Base-by-base conservation (phyloP, 192 early-diverging fungal genomes). In the Ramicandelaber brevisporus region DNA sequence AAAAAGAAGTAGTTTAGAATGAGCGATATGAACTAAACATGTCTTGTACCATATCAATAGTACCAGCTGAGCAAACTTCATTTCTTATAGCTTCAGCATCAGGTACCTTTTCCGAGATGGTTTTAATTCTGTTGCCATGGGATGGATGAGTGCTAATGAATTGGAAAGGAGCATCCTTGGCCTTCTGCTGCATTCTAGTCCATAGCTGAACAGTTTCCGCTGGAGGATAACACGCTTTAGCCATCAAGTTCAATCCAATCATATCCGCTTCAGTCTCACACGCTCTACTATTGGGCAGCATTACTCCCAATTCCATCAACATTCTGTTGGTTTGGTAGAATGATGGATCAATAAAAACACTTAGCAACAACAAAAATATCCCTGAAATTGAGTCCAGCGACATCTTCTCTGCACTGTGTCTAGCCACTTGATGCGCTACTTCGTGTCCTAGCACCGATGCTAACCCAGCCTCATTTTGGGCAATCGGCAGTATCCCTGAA, bases 371-470 rank as follows among this genome's bases (percentile, higher is more conserved):
- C 25, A 70, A 67, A 4, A 59, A 5, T n/a, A 74, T 26, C 11
- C 67, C 20, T 0, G 70, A 14, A 3, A 85, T 46, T 37, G 70
- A 74, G 10, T 57, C 44, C 26, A 64, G 69, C 17, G 74, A 79
- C 23, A 92, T 50, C 37, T 88, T 83, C 31, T 97, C 90, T 1
- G 78, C 83, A 15, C 67, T 65, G 43, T 97, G 90, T 9, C 85
- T 68, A 0, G 87, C 87, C 8, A 87, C 20, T 36, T 83, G 78
- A 53, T 96, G 89, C 1, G 78, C 82, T 31, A 89, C 76, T 46
- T 97, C 92, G 40, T 97, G 92, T 0, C 82, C 77, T 13, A 97
- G 41, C 2, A 97, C 84, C 0, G 88, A 77, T 4, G 92, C 92
- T 44, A 97, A 41, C 5, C 84, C 87, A 43, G 77, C 63, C 44